These are phyloP conservation scores for Salvia splendens DNA, from an alignment of 257 asterid species.

Conservation along the genomic window DNA sequence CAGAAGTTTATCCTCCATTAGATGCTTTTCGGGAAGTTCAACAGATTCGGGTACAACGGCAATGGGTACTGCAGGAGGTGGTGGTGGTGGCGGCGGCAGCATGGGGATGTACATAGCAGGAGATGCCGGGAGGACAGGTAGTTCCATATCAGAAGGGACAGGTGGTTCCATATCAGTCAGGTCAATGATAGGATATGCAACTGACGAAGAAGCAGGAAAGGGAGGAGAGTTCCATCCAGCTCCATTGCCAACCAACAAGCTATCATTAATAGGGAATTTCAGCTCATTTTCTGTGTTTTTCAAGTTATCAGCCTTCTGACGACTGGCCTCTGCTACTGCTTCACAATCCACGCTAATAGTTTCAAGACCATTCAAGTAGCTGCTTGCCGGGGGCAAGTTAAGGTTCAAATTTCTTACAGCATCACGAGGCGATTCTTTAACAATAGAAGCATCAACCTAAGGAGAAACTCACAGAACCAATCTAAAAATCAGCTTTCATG, in stretches of 20 bases:
- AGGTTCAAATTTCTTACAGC: slow-evolving; percentile 61
- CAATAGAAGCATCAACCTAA: slow-evolving; percentile 65
- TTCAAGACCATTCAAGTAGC: slow-evolving; percentile 40
- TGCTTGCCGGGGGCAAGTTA: slow-evolving; percentile 64
- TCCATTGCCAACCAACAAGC: slow-evolving; percentile 53
- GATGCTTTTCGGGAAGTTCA: slow-evolving; percentile 30
- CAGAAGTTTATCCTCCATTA: slow-evolving; percentile 59
- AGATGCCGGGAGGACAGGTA: background rate
- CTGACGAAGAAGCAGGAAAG: slow-evolving; percentile 24
- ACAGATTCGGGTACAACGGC: slow-evolving; percentile 14
- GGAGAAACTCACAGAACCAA: background rate
- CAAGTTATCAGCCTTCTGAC: slow-evolving; percentile 28
- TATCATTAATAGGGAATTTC: slow-evolving; percentile 78
- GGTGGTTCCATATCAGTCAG: slow-evolving; percentile 35
- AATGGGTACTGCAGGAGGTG: slow-evolving; percentile 19
- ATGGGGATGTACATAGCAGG: background rate
- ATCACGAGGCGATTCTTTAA: slow-evolving; percentile 39
- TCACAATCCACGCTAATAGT: slow-evolving; percentile 37
- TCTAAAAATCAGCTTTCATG: background rate
- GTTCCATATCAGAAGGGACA: background rate
- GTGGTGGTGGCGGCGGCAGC: slow-evolving; percentile 27
- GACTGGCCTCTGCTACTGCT: slow-evolving; percentile 41
- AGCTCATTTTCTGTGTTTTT: slow-evolving; percentile 58
- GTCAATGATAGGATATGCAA: slow-evolving; percentile 37
- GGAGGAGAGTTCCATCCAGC: slow-evolving; percentile 31